Percentiles rank a stretch among this genome's conserved stretches.
Conservation (phyloP, 305 asterid genomes). For the Solanum hybrid region DNA sequence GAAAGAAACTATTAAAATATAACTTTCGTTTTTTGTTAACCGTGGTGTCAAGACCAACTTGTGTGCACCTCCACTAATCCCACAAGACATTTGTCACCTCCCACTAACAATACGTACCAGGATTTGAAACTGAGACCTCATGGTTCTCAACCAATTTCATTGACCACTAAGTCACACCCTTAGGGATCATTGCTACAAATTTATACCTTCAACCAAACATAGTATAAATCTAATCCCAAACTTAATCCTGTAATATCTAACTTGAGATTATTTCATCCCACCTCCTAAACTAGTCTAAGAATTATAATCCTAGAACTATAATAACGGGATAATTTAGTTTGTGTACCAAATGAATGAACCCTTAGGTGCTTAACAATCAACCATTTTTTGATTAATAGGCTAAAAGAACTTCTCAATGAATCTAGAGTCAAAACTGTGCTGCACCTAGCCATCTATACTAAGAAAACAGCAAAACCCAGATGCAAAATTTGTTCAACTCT, state of each 20-base stretch:
- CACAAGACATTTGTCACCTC: background rate
- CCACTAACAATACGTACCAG: background rate
- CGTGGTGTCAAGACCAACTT: background rate
- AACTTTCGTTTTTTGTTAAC: background rate
- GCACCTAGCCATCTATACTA: background rate
- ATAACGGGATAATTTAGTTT: background rate
- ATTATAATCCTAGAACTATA: background rate
- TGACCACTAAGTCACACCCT: background rate
- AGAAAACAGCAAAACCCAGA: background rate
- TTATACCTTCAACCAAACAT: background rate
- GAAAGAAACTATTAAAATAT: background rate
- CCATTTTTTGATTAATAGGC: background rate
- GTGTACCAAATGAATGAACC: background rate
- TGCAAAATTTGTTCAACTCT: background rate
- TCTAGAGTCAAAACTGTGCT: background rate
- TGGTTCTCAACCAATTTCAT: background rate
- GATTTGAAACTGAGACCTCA: background rate
- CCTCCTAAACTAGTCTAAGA: background rate
- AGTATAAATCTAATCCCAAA: background rate
- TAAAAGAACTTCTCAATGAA: background rate
- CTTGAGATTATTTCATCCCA: background rate
- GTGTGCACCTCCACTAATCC: background rate
- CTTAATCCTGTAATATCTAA: background rate
- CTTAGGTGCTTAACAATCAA: background rate
- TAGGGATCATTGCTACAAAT: background rate